phyloP scores from a whole-genome alignment of 169 alveolate species.

The Nephromyces sp. region DNA sequence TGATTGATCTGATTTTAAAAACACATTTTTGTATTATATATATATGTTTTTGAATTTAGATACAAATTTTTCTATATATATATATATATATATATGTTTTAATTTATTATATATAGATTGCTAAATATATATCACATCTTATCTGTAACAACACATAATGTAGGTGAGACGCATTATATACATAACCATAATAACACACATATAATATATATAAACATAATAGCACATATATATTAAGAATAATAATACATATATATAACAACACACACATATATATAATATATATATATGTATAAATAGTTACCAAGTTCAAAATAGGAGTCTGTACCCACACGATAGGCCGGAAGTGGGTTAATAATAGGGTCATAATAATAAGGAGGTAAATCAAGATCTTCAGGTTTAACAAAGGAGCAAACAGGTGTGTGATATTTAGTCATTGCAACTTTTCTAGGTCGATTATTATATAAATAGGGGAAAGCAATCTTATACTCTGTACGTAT shows the following conservation, averaged over 20 bases:
- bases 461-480: constrained; percentile 98
- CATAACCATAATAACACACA: too few species aligned
- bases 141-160: too few species aligned
- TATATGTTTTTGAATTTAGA: neutral
- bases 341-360: constrained; percentile 92
- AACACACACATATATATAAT: neutral
- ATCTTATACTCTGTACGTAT: constrained; percentile 96
- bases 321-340: constrained; percentile 69
- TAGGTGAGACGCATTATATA: too few species aligned
- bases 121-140: too few species aligned
- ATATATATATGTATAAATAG: neutral
- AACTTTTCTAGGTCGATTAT: constrained; percentile 66
- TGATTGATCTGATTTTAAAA: constrained; percentile 3
- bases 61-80: neutral
- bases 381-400: constrained; percentile 86
- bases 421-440: constrained; percentile 74
- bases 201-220: too few species aligned
- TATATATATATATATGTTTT: neutral
- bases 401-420: constrained; percentile 68
- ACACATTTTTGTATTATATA: neutral
- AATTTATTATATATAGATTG: too few species aligned
- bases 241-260: neutral
- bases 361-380: constrained; percentile 93
- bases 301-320: constrained; percentile 5
- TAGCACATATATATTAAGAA: neutral